Percentiles rank a stretch among this genome's conserved stretches.
phyloP scores from a whole-genome alignment of 495 filamentous ascomycete genomes.

The Chlorociboria aeruginascens region DNA sequence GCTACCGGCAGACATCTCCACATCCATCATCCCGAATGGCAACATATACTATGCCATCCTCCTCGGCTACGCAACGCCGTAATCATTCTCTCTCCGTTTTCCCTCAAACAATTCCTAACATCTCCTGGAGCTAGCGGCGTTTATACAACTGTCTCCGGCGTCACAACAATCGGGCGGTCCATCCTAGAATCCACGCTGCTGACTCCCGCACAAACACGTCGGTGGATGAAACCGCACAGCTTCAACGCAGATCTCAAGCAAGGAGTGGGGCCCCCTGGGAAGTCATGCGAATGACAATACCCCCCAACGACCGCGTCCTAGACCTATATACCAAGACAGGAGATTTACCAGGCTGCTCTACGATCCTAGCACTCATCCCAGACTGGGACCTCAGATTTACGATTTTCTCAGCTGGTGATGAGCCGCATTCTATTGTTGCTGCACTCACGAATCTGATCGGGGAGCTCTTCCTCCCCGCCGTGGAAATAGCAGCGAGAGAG shows the following conservation, averaged over 20 bases:
- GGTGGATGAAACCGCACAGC: conserved; percentile 44
- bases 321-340: conserved; percentile 46
- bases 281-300: conserved; percentile 28
- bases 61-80: conserved; percentile 18
- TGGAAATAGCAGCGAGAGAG: conserved; percentile 22
- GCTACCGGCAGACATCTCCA: conserved; percentile 14
- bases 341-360: conserved; percentile 33
- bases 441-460: conserved; percentile 26
- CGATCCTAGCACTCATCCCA: conserved; percentile 34
- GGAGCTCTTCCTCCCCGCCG: conserved; percentile 26
- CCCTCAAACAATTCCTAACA: background rate
- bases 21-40: conserved; percentile 26
- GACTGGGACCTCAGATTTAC: conserved; percentile 42
- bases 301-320: conserved; percentile 16
- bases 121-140: conserved; percentile 39
- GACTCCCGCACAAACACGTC: conserved; percentile 29
- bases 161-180: conserved; percentile 38
- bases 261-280: conserved; percentile 50
- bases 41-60: background rate
- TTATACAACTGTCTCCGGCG: conserved; percentile 40
- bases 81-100: conserved; percentile 1
- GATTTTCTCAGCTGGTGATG: conserved; percentile 34
- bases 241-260: conserved; percentile 34
- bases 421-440: conserved; percentile 12
- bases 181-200: conserved; percentile 41